Base-by-base conservation (phyloP, 495 filamentous ascomycete genomes). In the Diplogelasinospora grovesii region DNA sequence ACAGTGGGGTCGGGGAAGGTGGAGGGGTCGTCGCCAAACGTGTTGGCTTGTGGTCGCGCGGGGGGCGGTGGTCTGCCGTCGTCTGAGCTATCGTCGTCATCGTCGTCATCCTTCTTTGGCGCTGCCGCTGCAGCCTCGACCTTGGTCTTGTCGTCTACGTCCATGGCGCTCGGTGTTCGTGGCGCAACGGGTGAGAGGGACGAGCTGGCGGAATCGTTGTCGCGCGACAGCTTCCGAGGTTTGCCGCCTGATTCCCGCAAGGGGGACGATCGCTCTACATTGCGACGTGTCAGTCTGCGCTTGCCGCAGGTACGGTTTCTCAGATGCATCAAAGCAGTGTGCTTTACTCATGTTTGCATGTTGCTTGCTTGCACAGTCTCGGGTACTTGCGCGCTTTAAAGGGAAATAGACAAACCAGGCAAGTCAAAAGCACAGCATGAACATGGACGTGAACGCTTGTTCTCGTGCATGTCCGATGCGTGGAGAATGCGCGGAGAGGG, bases 1-100 rank as follows among this genome's bases (percentile, higher is more conserved):
- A 96, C 73, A 25, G 89, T 96, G 0, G 89, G 87, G 54, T 99
- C 92, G 49, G 87, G 83, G 49, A 88, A 95, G 14, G 79, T 84
- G n/a, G 85, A 79, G 0, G 89, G 89, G 54, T 96, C 87, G 8
- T 92, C 81, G 26, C 89, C 90, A 52, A 99, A 95, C 2, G 85
- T 82, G 52, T 93, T 68, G 42, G 61, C 79, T 41, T 88, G 80
- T 20, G 86, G 77, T 18, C 86, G 68, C 20, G 85, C 74, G 15
- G 84, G 80, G 9, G 81, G 79, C 1, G 88, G 85, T n/a, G 82
- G 75, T 4, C 82, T 84, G 58, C 88, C 89, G 53, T 86, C 82
- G 63, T 70, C 73, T 75, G 78, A 78, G 43, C 74, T 78, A 32
- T 81, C 79, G 4, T 77, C 78, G 56, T 60, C 75, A 57, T 43